phyloP scores from a whole-genome alignment of 768 basidiomycete genomes.

The Boletus subparvulus region DNA sequence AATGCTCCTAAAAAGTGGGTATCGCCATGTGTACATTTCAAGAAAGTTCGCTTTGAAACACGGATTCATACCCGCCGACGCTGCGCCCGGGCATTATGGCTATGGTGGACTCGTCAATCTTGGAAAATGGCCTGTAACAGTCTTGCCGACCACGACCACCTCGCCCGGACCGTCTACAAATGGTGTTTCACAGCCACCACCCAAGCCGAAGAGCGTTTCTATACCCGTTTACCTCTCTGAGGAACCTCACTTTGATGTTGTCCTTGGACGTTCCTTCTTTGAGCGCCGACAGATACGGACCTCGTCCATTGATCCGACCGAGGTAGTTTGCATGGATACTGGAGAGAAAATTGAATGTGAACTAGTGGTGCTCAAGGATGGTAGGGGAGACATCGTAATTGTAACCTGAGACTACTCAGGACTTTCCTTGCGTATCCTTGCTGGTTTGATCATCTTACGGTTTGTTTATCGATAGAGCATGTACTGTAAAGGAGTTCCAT shows the following conservation, averaged over 20 bases:
- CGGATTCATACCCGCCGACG: slow-evolving; percentile 84
- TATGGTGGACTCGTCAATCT: slow-evolving; percentile 87
- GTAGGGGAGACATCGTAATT: slow-evolving; percentile 84
- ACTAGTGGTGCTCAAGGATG: slow-evolving; percentile 88
- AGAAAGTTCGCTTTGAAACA: slow-evolving; percentile 87
- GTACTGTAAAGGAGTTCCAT: too few relatives aligned
- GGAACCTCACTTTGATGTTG: slow-evolving; percentile 94
- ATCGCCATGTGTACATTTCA: slow-evolving; percentile 94
- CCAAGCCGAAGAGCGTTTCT: slow-evolving; percentile 41
- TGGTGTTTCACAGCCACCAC: neutral
- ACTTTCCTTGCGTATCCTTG: neutral
- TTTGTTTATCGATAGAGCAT: too few relatives aligned
- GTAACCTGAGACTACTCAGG: slow-evolving; percentile 49
- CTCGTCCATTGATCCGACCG: slow-evolving; percentile 81
- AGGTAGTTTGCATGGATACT: slow-evolving; percentile 88
- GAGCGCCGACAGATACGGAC: slow-evolving; percentile 81
- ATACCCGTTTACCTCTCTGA: slow-evolving; percentile 85
- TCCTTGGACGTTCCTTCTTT: slow-evolving; percentile 84
- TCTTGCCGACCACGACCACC: slow-evolving; percentile 34
- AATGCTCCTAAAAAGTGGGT: slow-evolving; percentile 91
- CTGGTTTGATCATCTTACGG: neutral
- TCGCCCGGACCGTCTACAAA: neutral
- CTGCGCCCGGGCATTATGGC: slow-evolving; percentile 89
- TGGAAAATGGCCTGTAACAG: slow-evolving; percentile 84
- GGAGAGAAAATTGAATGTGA: slow-evolving; percentile 92